Evolutionary conservation across 495 filamentous ascomycete species (phyloP).

Genomic region (Aspergillus saccharolyticus): DNA sequence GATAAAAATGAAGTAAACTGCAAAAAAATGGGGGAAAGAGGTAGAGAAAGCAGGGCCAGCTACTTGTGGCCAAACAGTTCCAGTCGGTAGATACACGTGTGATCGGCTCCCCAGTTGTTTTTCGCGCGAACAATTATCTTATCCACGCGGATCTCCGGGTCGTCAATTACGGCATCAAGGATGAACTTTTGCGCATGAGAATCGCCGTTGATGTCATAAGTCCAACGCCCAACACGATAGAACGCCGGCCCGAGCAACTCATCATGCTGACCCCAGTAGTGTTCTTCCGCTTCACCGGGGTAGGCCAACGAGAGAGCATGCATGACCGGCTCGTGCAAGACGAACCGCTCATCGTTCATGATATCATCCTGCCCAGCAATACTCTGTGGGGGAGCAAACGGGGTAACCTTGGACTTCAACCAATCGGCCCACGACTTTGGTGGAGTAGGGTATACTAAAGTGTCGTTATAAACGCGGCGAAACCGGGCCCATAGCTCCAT

Average conservation of each 20-base stretch:
- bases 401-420: neutral
- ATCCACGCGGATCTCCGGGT: slow-evolving; percentile 33
- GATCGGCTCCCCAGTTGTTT: slow-evolving; percentile 43
- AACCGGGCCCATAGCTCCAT: slow-evolving; percentile 47
- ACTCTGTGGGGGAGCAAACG: slow-evolving; percentile 3
- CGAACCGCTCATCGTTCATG: slow-evolving; percentile 13
- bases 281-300: slow-evolving; percentile 18
- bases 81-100: slow-evolving; percentile 46
- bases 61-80: slow-evolving; percentile 39
- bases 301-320: slow-evolving; percentile 27
- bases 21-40: neutral
- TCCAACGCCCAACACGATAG: slow-evolving; percentile 43
- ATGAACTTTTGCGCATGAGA: slow-evolving; percentile 35
- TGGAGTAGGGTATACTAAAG: neutral
- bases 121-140: slow-evolving; percentile 42
- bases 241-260: slow-evolving; percentile 28
- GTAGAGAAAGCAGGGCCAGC: slow-evolving; percentile 2
- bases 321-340: slow-evolving; percentile 32
- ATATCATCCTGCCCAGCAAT: slow-evolving; percentile 2
- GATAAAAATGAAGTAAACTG: neutral
- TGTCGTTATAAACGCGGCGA: slow-evolving; percentile 12
- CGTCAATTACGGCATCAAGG: slow-evolving; percentile 31
- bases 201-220: slow-evolving; percentile 33
- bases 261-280: slow-evolving; percentile 31
- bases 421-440: neutral